Base-by-base conservation (phyloP, 2,329 filamentous ascomycete genomes). In the Botrytis tulipae region DNA sequence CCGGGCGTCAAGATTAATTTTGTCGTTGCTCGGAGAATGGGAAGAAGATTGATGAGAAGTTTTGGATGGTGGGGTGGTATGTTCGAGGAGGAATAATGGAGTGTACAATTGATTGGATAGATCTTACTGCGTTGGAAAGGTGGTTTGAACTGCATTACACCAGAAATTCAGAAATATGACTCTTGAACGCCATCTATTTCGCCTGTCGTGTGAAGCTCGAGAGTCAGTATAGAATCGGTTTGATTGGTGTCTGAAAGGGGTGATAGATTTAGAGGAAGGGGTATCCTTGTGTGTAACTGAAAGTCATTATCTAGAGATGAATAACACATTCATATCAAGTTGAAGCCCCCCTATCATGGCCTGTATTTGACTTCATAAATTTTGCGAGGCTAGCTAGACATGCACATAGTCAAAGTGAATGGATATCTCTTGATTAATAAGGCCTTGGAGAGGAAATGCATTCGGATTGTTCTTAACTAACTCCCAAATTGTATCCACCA, bases 151-250 rank as follows among this genome's bases (percentile, higher is more conserved):
- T 3, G 6, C 10, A 7, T 61, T 8, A 25, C 9, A 25, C 12
- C 9, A 10, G 32, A 25, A 61, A 5, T 60, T 60, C 20, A 22
- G 5, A 12, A 61, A 61, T 25, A 25, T 37, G 32, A 7, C 1
- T 16, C 4, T 14, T 25, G 32, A 5, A 61, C 2, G 20, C 32
- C 4, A 35, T 37, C 0, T 14, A 3, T 61, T 61, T 16, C 2
- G 12, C 20, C 6, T 25, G 1, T 22, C 4, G 10, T 5, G 8
- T n/a, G 12, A 12, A 2, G 0, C 4, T 25, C 12, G 8, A 25
- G 14, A 0, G 22, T 25, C 37, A 4, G 32, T 37, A 37, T 59
- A 9, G 16, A 22, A 4, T 32, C 16, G 18, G n/a, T 10, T 2
- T 18, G 2, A 2, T 18, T 1, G 9, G 29, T 10, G 16, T 32